Conservation (phyloP, 371 early-diverging fungal genomes). For the Mortierella sp. region DNA sequence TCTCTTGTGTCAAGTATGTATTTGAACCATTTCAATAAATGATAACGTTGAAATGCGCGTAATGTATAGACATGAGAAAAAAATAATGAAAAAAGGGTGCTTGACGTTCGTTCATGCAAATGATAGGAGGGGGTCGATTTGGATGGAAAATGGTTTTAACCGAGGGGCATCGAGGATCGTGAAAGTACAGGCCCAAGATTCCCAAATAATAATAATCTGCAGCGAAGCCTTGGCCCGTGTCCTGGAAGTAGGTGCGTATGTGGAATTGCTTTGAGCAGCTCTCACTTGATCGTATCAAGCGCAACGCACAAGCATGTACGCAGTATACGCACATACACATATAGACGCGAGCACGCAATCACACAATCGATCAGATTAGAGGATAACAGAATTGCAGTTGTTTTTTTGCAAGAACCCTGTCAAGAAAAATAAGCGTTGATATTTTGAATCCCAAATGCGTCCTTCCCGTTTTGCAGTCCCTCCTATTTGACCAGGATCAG, state of each 20-base stretch:
- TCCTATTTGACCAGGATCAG: neutral
- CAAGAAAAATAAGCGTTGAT: no score
- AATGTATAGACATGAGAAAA: neutral
- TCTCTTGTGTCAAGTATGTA: neutral
- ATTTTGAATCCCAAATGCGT: neutral
- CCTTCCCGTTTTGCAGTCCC: slow-evolving; percentile 7
- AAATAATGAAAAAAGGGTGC: neutral
- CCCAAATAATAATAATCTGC: neutral
- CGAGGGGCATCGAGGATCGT: no score
- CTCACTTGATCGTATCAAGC: neutral
- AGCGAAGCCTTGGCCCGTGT: slow-evolving; percentile 7
- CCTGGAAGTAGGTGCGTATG: neutral
- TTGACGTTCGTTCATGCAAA: neutral
- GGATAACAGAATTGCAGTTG: no score
- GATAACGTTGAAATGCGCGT: neutral
- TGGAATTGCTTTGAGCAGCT: neutral
- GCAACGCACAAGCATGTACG: neutral
- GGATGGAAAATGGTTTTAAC: neutral
- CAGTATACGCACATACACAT: neutral
- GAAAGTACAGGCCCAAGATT: no score
- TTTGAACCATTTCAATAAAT: neutral
- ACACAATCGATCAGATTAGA: neutral
- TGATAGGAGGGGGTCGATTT: no score
- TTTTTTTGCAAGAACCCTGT: neutral
- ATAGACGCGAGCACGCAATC: neutral